Percentiles rank a stretch among this genome's conserved stretches.
phyloP scores from a whole-genome alignment of 352 stramenopile species.

The Blastocystis sp. region DNA sequence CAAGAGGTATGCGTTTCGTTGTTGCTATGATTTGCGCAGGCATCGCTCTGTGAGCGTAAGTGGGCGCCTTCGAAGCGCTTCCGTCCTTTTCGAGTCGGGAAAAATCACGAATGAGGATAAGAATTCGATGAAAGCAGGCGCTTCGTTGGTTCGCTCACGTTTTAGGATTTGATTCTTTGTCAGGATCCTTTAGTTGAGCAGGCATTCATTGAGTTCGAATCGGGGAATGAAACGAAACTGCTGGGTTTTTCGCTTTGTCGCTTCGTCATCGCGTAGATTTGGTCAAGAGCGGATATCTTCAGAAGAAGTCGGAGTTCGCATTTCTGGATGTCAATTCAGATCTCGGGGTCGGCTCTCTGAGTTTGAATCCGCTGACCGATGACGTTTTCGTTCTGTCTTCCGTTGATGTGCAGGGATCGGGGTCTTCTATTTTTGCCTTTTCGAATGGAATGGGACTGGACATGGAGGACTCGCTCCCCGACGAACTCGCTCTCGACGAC shows the following conservation, averaged over 20 bases:
- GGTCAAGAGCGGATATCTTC: constrained; percentile 59
- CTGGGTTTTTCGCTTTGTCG: background rate
- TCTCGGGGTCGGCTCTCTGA: constrained; percentile 21
- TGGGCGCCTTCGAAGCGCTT: constrained; percentile 59
- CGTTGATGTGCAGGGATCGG: background rate
- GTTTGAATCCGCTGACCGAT: constrained; percentile 4
- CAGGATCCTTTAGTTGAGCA: constrained; percentile 65
- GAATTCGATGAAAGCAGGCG: constrained; percentile 45
- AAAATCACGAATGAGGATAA: constrained; percentile 71
- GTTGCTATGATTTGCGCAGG: constrained; percentile 2
- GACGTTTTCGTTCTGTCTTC: background rate
- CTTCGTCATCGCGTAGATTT: constrained; percentile 15
- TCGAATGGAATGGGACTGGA: background rate
- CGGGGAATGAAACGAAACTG: constrained; percentile 37
- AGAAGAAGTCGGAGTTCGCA: constrained; percentile 67
- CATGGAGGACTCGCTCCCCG: background rate
- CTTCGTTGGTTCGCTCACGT: background rate
- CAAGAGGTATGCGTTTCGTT: constrained; percentile 1
- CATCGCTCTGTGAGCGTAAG: constrained; percentile 71
- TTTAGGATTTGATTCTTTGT: constrained; percentile 70
- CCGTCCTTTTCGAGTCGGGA: constrained; percentile 59
- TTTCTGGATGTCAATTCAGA: constrained; percentile 60
- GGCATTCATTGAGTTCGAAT: constrained; percentile 57
- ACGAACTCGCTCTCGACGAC: constrained; percentile 34
- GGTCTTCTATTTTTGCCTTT: constrained; percentile 47